Base-by-base conservation (phyloP, 495 filamentous ascomycete genomes). In the Cercophora sp. region DNA sequence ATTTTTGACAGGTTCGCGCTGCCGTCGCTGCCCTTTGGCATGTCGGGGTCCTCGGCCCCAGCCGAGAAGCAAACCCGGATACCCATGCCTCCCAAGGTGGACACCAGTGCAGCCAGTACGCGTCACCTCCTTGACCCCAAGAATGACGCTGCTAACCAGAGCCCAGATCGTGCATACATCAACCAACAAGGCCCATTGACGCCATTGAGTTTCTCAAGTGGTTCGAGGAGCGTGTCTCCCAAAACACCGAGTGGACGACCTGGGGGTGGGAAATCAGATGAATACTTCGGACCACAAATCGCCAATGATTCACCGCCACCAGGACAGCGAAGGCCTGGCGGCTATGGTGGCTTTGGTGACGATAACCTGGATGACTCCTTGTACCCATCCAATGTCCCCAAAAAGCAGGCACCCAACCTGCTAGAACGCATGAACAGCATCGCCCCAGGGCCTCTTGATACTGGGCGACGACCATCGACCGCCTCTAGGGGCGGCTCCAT, bases 371-470 rank as follows among this genome's bases (percentile, higher is more conserved):
- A 75, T 52, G 63, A 70, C 23, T 48, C 62, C 16, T 46, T 57
- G 37, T 61, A 64, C 44, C 62, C 63, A 8, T 23, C 55, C 34
- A 61, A 61, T 62, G 66, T 59, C 31, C 62, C 65, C 27, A 67
- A 69, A 54, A 73, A 76, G 48, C 75, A 74, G 62, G 71, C 67
- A 13, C 75, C 84, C 1, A 61, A 67, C 25, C 58, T 77, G 57
- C 55, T 84, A 61, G 73, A 81, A 47, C 75, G 79, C 50, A 82
- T 87, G 78, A 77, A 87, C 55, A 76, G 70, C 23, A 84, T 88
- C 64, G 76, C 79, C 13, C 83, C 84, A 16, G 84, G 84, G 0
- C 86, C 86, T 5, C 86, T 89, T 58, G 80, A 80, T 56, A 57
- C 73, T 11, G 69, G 36, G 20, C 54, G 64, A 22, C 60, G 60